Evolutionary conservation across 257 asterid genomes (phyloP).

Genomic region (Solanum chiquidenum): DNA sequence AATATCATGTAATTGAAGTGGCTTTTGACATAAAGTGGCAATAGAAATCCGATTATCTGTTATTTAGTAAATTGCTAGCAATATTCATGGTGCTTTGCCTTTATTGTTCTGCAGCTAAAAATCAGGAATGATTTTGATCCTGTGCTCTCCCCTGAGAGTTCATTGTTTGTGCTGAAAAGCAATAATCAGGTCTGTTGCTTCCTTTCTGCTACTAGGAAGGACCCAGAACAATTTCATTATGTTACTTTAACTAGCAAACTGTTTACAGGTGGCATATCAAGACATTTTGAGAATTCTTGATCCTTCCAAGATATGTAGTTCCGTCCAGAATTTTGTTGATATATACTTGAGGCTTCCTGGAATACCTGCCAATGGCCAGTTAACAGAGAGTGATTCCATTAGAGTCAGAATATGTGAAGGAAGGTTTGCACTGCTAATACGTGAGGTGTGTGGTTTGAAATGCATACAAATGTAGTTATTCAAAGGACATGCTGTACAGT

Average conservation of each 20-base stretch:
- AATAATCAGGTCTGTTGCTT: conserved; percentile 58
- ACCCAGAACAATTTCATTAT: not conserved
- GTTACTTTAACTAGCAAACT: not conserved
- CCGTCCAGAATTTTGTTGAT: conserved; percentile 87
- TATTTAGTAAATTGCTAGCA: not conserved
- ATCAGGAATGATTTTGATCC: conserved; percentile 98
- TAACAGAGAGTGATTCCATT: conserved; percentile 82
- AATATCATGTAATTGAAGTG: not conserved
- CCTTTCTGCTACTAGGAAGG: not conserved
- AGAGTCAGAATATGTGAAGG: conserved; percentile 98
- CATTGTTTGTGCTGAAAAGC: conserved; percentile 88
- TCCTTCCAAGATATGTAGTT: conserved; percentile 85
- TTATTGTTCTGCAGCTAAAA: conserved; percentile 64
- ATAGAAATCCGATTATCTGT: not conserved
- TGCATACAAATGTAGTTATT: not conserved
- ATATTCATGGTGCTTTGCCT: not conserved
- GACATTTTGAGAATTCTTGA: conserved; percentile 83
- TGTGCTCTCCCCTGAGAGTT: conserved; percentile 97
- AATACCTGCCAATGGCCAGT: conserved; percentile 67
- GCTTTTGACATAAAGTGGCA: not conserved
- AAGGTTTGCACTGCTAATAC: conserved; percentile 83
- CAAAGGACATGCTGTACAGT: not conserved
- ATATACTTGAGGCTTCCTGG: conserved; percentile 75
- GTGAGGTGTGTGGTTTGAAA: conserved; percentile 60
- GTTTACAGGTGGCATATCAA: conserved; percentile 79